These are phyloP conservation scores for Fraxinus cuspidata DNA, from an alignment of 257 asterid genomes.

Conservation along the genomic window DNA sequence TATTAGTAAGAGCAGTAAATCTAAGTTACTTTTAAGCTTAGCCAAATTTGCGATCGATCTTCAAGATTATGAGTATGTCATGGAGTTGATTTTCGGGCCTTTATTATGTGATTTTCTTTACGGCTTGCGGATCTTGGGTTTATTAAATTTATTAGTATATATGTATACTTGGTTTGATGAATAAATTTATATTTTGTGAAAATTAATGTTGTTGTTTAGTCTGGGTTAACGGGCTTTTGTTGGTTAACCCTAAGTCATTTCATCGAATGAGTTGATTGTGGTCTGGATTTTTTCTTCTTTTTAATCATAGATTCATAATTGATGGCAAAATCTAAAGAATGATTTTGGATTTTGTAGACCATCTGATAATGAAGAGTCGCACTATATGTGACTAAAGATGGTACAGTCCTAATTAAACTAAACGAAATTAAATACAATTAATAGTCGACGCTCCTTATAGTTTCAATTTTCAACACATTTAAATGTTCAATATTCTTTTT, in stretches of 20 bases:
- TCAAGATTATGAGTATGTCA: background rate
- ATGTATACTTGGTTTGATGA: background rate
- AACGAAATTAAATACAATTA: too few relatives aligned
- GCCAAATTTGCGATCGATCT: background rate
- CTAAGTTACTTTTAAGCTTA: background rate
- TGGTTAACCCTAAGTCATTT: background rate
- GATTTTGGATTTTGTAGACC: too few relatives aligned
- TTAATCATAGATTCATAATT: background rate
- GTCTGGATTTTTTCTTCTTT: too few relatives aligned
- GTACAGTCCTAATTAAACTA: too few relatives aligned
- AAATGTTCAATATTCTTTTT: background rate
- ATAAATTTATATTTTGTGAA: background rate
- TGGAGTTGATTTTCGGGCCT: background rate
- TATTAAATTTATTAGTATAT: background rate
- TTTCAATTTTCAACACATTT: too few relatives aligned
- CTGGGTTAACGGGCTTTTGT: background rate
- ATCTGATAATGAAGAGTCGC: too few relatives aligned
- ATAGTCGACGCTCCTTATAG: too few relatives aligned
- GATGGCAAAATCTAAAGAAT: too few relatives aligned
- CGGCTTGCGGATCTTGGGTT: background rate
- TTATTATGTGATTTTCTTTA: background rate
- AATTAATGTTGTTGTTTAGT: background rate
- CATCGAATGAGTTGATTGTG: too few relatives aligned
- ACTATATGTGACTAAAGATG: too few relatives aligned
- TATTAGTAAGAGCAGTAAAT: too few relatives aligned